Base-by-base conservation (phyloP, 1,284 basidiomycete species). In the Ceratobasidium sp. region DNA sequence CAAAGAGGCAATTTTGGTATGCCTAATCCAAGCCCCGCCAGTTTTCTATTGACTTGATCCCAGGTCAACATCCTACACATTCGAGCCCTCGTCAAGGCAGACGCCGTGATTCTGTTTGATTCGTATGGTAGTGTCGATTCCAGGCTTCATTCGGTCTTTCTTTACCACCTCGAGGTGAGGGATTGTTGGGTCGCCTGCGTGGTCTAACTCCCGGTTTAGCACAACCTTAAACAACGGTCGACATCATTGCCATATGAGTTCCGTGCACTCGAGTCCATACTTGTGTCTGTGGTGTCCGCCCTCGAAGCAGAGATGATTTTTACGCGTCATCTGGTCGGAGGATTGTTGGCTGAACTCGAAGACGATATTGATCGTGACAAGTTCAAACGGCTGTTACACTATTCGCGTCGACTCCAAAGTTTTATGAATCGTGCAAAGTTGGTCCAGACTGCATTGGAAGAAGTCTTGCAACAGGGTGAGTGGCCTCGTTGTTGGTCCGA, bases 11-110 rank as follows among this genome's bases (percentile, higher is more conserved):
- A 90, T 98, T 73, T 83, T 98, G 72, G 92, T 92, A 76, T 71
- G 87, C 82, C 29, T 27, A 55, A 32, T n/a, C n/a, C n/a, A n/a
- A 54, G 35, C 68, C 54, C 20, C 27, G 60, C 68, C n/a, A n/a
- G n/a, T n/a, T n/a, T n/a, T 45, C 20, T 34, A 64, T 35, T 42
- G 35, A 35, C 35, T 62, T n/a, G 27, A 25, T 29, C 55, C 45
- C 32, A 93, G 91, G 83, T 98, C 68, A 98, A 97, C 73, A 92
- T 98, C 53, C 85, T 98, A 40, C 95, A 98, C 77, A 92, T 98
- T 57, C 88, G 96, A 62, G 95, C 94, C 0, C 86, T 98, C 53
- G 90, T 99, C 77, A 98, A 98, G 79, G 89, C 93, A 4, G 93
- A 98, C 77, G 85, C 90, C 42, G 93, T 98, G 45, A 84, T 98